Percentiles rank a stretch among this genome's conserved stretches.
These are phyloP conservation scores for Cinnamomum micranthum DNA, from an alignment of 164 flowering plant genomes.

Conservation along the genomic window DNA sequence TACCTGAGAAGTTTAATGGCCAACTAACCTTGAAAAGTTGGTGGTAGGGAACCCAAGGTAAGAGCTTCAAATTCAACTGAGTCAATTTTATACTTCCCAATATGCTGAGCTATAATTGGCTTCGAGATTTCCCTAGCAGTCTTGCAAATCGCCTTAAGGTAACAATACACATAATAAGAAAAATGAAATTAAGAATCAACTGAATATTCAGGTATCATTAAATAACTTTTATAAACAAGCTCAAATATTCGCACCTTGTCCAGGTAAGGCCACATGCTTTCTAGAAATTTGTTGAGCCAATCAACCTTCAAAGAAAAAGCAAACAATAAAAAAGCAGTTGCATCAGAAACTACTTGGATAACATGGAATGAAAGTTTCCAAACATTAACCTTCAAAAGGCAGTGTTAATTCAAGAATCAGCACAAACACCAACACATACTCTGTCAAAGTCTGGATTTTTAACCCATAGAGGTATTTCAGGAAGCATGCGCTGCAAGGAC, in stretches of 20 bases:
- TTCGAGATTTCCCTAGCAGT: slow-evolving; percentile 67
- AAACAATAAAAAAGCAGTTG: slow-evolving; percentile 2
- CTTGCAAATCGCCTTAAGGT: slow-evolving; percentile 79
- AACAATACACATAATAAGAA: background rate
- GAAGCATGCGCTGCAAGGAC: slow-evolving; percentile 57
- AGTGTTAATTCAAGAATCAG: background rate
- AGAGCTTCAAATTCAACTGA: slow-evolving; percentile 84
- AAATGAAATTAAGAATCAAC: background rate
- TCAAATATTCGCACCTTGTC: slow-evolving; percentile 59
- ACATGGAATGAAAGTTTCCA: background rate
- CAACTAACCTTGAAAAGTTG: slow-evolving; percentile 86
- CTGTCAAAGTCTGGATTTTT: slow-evolving; percentile 94
- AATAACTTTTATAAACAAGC: background rate
- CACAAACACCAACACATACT: slow-evolving; percentile 35
- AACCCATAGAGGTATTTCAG: slow-evolving; percentile 93
- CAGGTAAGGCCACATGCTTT: slow-evolving; percentile 88
- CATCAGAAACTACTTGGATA: background rate
- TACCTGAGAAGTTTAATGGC: too few species aligned
- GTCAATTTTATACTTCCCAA: slow-evolving; percentile 84
- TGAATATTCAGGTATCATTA: background rate
- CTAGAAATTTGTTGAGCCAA: slow-evolving; percentile 87
- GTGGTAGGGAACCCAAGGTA: slow-evolving; percentile 82
- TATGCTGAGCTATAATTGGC: slow-evolving; percentile 96
- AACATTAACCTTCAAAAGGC: background rate
- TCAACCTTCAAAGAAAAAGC: slow-evolving; percentile 53